Evolutionary conservation across 176 grass and related monocot species (phyloP).

Genomic region (Carex cristatella): DNA sequence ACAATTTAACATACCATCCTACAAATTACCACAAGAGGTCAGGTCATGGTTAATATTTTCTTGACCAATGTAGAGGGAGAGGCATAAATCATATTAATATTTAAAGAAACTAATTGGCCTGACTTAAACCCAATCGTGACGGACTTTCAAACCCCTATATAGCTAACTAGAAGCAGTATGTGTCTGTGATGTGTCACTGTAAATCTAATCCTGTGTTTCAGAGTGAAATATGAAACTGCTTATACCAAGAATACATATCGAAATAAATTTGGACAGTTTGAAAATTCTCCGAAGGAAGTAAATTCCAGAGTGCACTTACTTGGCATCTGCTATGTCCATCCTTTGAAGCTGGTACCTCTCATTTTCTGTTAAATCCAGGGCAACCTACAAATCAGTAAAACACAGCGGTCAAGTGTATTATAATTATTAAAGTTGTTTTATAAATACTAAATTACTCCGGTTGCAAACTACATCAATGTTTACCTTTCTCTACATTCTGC

Average conservation of each 20-base stretch:
- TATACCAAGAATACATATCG: neutral
- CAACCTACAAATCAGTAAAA: slow-evolving; percentile 37
- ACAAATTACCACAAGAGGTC: neutral
- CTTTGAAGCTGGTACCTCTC: slow-evolving; percentile 63
- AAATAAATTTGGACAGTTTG: neutral
- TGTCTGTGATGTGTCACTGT: neutral
- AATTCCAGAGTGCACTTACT: slow-evolving; percentile 30
- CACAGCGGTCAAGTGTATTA: neutral
- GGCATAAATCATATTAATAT: neutral
- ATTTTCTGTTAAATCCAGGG: slow-evolving; percentile 77
- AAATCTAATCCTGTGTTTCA: neutral
- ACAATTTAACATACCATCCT: neutral
- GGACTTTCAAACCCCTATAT: neutral
- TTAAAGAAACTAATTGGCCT: neutral
- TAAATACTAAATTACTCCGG: neutral
- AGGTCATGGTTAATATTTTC: neutral
- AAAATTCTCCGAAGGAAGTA: neutral
- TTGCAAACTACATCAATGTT: neutral
- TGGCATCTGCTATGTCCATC: slow-evolving; percentile 52
- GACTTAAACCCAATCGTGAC: neutral
- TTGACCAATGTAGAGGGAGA: neutral
- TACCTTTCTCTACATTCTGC: neutral
- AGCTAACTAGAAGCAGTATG: neutral
- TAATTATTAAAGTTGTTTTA: neutral
- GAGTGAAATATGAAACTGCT: neutral